These are phyloP conservation scores for Neoboletus magnificus DNA, from an alignment of 768 basidiomycete genomes.

Conservation along the genomic window DNA sequence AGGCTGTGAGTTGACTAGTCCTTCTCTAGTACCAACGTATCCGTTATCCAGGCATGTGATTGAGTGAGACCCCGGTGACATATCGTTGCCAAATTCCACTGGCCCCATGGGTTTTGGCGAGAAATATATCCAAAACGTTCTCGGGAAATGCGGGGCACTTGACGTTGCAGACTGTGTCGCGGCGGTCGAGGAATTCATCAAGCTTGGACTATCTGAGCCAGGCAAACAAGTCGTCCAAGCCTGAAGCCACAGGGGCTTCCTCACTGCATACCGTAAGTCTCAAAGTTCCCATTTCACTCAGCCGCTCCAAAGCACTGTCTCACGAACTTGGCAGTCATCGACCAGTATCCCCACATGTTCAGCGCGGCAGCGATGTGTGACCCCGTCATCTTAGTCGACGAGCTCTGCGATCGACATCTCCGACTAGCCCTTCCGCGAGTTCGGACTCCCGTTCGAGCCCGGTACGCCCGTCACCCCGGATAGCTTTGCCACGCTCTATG, in stretches of 20 bases:
- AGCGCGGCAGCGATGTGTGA: conserved; percentile 63
- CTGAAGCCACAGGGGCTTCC: conserved; percentile 71
- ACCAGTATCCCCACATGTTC: conserved; percentile 58
- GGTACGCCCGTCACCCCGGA: conserved; percentile 42
- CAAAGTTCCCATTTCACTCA: not conserved
- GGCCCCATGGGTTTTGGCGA: conserved; percentile 69
- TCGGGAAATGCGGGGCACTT: conserved; percentile 47
- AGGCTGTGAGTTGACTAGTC: conserved; percentile 49
- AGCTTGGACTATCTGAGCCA: conserved; percentile 38
- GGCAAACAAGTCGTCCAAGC: conserved; percentile 39
- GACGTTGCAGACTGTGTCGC: conserved; percentile 66
- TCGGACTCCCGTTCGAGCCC: conserved; percentile 35
- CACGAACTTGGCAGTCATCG: conserved; percentile 45
- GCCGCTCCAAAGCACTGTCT: not conserved
- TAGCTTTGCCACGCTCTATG: conserved; percentile 42
- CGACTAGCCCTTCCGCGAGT: conserved; percentile 58
- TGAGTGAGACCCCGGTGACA: conserved; percentile 36
- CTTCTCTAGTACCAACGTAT: not conserved
- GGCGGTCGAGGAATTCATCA: conserved; percentile 44
- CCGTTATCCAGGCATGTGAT: not conserved
- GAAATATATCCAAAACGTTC: conserved; percentile 43
- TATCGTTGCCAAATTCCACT: conserved; percentile 42
- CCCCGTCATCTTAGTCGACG: conserved; percentile 63
- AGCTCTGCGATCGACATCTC: conserved; percentile 60
- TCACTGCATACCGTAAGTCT: conserved; percentile 53